Evolutionary conservation across 768 basidiomycete species (phyloP).

Genomic region (Termitomyces sp.): DNA sequence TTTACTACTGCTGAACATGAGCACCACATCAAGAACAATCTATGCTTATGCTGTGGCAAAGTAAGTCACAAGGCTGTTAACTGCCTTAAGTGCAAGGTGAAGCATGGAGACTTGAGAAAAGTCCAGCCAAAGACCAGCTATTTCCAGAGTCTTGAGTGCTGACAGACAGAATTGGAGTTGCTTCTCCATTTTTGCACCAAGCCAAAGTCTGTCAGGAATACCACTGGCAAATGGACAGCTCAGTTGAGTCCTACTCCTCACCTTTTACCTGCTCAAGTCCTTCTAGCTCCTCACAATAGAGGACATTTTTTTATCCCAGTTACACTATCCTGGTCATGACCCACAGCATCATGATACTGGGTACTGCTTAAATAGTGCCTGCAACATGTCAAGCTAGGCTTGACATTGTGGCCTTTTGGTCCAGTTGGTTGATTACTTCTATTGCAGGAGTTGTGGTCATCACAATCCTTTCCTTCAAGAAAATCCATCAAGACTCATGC

Average conservation of each 20-base stretch:
- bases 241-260: no score
- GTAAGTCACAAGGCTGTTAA: not conserved
- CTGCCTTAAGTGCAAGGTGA: conserved; percentile 23
- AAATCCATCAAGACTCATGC: conserved; percentile 27
- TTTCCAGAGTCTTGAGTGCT: no score
- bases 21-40: conserved; percentile 5
- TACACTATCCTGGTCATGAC: no score
- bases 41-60: no score
- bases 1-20: conserved; percentile 23
- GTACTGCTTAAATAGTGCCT: no score
- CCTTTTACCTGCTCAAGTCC: conserved; percentile 13
- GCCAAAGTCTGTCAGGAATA: conserved; percentile 6
- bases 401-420: no score
- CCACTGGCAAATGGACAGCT: conserved; percentile 16
- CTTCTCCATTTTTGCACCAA: conserved; percentile 11
- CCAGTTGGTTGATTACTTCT: no score
- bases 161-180: no score
- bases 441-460: no score
- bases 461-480: conserved; percentile 24
- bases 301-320: no score
- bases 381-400: no score
- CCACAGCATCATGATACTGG: no score
- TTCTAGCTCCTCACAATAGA: not conserved
- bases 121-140: conserved; percentile 4
- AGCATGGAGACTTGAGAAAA: conserved; percentile 18